A percentile compares a stretch with the other conserved stretches of the same genome.
These are phyloP conservation scores for Athelia sp. DNA, from an alignment of 1,284 basidiomycete genomes.

Conservation along the genomic window DNA sequence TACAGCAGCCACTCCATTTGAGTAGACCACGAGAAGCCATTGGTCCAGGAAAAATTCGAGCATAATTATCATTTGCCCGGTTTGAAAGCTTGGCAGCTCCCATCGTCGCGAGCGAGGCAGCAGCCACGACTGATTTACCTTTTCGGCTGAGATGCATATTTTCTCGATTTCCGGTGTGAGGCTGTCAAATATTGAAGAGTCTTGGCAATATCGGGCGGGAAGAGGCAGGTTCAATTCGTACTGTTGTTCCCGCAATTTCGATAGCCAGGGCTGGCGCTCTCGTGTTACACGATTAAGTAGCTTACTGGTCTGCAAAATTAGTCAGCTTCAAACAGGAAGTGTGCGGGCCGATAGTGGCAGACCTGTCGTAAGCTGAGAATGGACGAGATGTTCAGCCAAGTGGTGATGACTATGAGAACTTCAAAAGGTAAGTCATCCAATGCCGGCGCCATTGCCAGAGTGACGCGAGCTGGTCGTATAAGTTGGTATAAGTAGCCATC, in stretches of 20 bases:
- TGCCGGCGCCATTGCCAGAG: no score
- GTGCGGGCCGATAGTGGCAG: background rate
- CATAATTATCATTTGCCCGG: constrained; percentile 20
- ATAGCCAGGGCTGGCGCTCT: background rate
- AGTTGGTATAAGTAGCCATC: background rate
- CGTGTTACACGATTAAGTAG: background rate
- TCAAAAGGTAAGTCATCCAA: background rate
- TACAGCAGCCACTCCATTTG: constrained; percentile 29
- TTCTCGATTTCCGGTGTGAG: background rate
- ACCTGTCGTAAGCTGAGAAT: background rate
- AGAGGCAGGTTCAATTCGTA: background rate
- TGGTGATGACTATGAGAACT: background rate
- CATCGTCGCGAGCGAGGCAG: background rate
- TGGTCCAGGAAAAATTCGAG: constrained; percentile 32
- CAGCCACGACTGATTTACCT: background rate
- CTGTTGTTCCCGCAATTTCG: background rate
- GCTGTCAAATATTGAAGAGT: background rate
- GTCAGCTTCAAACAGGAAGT: background rate
- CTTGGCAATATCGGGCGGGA: background rate
- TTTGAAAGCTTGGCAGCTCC: constrained; percentile 8
- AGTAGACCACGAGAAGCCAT: constrained; percentile 35
- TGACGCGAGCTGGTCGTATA: background rate
- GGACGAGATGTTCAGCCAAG: background rate
- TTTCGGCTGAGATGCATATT: background rate
- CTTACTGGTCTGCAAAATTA: background rate